These are phyloP conservation scores for Populus tomentosa DNA, from an alignment of 441 rosid genomes.

Conservation along the genomic window DNA sequence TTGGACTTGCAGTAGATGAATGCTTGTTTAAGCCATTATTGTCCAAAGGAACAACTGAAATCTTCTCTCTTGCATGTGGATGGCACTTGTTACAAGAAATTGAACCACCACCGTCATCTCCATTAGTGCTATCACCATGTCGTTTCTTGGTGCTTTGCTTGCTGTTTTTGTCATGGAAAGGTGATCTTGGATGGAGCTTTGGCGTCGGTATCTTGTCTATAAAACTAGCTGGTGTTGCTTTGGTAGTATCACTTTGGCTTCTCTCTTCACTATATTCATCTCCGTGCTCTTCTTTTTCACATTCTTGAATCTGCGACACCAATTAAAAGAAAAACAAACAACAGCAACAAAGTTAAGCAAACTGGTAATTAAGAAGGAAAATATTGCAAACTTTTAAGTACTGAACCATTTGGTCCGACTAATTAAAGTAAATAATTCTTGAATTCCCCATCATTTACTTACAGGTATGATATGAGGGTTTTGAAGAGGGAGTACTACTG, in stretches of 20 bases:
- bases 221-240: slow-evolving; percentile 30
- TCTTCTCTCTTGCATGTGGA: slow-evolving; percentile 75
- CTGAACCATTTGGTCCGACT: background rate
- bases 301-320: slow-evolving; percentile 71
- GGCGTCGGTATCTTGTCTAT: slow-evolving; percentile 10
- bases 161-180: slow-evolving; percentile 46
- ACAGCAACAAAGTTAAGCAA: background rate
- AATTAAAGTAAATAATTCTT: background rate
- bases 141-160: slow-evolving; percentile 42
- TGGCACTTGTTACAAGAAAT: slow-evolving; percentile 88
- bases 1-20: slow-evolving; percentile 67
- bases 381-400: background rate
- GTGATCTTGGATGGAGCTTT: slow-evolving; percentile 45
- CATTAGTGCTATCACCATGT: slow-evolving; percentile 12
- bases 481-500: slow-evolving; percentile 27
- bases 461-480: slow-evolving; percentile 67
- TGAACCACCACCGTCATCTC: slow-evolving; percentile 27
- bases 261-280: slow-evolving; percentile 25
- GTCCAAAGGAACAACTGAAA: slow-evolving; percentile 78
- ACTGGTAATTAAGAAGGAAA: background rate
- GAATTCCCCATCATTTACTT: slow-evolving; percentile 27
- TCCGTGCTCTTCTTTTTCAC: slow-evolving; percentile 48
- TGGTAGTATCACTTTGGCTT: slow-evolving; percentile 17
- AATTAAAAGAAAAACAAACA: background rate
- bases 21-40: slow-evolving; percentile 35